A percentile compares a stretch with the other conserved stretches of the same genome.
Conservation (phyloP, 176 grass and related monocot genomes). For the Triticum dicoccoides region DNA sequence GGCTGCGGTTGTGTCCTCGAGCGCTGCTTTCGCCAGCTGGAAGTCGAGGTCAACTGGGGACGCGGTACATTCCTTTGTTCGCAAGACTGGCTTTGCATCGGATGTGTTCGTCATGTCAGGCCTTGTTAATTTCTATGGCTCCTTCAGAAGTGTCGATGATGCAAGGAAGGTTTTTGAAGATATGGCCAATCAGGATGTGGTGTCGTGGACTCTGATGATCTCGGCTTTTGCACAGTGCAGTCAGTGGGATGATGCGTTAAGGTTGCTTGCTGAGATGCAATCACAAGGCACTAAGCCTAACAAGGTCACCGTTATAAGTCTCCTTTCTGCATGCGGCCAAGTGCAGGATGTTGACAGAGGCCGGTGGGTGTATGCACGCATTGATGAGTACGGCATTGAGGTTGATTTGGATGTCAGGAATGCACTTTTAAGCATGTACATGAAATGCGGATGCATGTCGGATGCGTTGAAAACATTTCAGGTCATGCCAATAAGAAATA, state of each 20-base stretch:
- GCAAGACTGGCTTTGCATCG: conserved; percentile 45
- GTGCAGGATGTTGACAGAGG: conserved; percentile 35
- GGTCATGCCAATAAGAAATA: conserved; percentile 46
- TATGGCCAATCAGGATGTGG: conserved; percentile 70
- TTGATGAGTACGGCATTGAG: conserved; percentile 50
- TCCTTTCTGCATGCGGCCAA: conserved; percentile 62
- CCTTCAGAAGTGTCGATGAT: conserved; percentile 19
- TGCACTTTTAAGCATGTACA: conserved; percentile 63
- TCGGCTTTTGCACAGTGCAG: conserved; percentile 49
- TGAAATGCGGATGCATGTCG: conserved; percentile 44
- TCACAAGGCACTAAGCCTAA: conserved; percentile 46
- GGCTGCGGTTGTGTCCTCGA: conserved; percentile 45
- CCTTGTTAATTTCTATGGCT: conserved; percentile 46
- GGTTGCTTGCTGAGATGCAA: conserved; percentile 63
- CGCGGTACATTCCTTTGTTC: conserved; percentile 42
- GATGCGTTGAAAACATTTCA: conserved; percentile 53
- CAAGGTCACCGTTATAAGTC: conserved; percentile 59
- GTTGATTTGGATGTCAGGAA: conserved; percentile 52
- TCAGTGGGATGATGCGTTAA: conserved; percentile 42
- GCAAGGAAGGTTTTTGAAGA: conserved; percentile 66
- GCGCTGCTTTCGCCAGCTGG: conserved; percentile 13
- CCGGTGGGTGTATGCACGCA: conserved; percentile 49
- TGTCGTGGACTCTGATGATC: conserved; percentile 84
- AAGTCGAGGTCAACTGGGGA: conserved; percentile 24
- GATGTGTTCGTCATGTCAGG: conserved; percentile 77